A percentile compares a stretch with the other conserved stretches of the same genome.
phyloP scores from a whole-genome alignment of 75 land plant genomes.

The Sequoia sempervirens region DNA sequence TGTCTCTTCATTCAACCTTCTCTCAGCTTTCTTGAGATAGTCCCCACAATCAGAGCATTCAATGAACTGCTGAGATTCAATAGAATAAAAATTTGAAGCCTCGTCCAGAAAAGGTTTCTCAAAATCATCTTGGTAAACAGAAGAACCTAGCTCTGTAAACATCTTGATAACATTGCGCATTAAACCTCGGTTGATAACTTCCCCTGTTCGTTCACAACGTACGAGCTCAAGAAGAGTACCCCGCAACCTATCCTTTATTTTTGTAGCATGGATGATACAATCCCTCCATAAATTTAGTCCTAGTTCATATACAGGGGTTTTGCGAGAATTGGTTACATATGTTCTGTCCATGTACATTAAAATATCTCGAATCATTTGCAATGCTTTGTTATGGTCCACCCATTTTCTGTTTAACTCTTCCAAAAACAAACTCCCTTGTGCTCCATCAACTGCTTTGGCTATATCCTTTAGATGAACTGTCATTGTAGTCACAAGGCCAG shows the following conservation, averaged over 20 bases:
- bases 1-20: slow-evolving; percentile 90
- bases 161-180: slow-evolving; percentile 94
- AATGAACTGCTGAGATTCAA: slow-evolving; percentile 91
- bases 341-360: slow-evolving; percentile 99
- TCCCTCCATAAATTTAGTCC: slow-evolving; percentile 96
- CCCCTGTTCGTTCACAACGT: slow-evolving; percentile 78
- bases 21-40: slow-evolving; percentile 89
- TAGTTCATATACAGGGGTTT: slow-evolving; percentile 92
- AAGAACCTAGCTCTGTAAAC: slow-evolving; percentile 80
- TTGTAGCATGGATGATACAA: slow-evolving; percentile 57
- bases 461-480: slow-evolving; percentile 80
- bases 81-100: slow-evolving; percentile 75
- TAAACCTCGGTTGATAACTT: slow-evolving; percentile 87
- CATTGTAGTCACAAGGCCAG: slow-evolving; percentile 83
- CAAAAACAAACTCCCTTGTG: slow-evolving; percentile 85
- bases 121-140: slow-evolving; percentile 91
- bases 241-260: slow-evolving; percentile 65
- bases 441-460: slow-evolving; percentile 75
- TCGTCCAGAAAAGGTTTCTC: slow-evolving; percentile 89
- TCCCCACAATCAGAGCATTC: slow-evolving; percentile 97
- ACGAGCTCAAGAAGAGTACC: slow-evolving; percentile 83
- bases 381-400: slow-evolving; percentile 90
- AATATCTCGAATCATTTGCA: slow-evolving; percentile 99
- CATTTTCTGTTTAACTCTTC: slow-evolving; percentile 91
- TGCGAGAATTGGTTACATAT: slow-evolving; percentile 59